Percentiles rank a stretch among this genome's conserved stretches.
phyloP scores from a whole-genome alignment of 1,284 basidiomycete species.

The Microbotryum scabiosae region DNA sequence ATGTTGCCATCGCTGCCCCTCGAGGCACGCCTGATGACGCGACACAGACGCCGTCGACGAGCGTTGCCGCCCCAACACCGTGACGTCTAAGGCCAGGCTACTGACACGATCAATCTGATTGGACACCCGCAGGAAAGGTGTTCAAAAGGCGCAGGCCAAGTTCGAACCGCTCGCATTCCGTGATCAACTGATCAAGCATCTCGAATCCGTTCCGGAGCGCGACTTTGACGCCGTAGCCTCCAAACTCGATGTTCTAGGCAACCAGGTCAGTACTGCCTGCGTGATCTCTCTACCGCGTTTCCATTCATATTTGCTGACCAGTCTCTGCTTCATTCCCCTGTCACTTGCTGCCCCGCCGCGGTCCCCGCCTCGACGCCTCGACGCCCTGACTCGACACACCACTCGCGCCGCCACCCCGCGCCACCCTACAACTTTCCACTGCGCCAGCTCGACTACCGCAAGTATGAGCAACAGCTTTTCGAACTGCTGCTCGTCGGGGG shows the following conservation, averaged over 20 bases:
- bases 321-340: too few relatives aligned
- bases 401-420: neutral
- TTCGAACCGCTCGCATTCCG: conserved; percentile 71
- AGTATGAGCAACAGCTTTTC: conserved; percentile 92
- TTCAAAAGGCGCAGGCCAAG: conserved; percentile 47
- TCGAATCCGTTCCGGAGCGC: conserved; percentile 67
- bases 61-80: neutral
- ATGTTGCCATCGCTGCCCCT: neutral
- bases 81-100: too few relatives aligned
- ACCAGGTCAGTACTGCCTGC: conserved; percentile 19
- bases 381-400: neutral
- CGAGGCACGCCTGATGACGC: neutral
- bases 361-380: neutral
- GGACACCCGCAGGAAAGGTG: conserved; percentile 35
- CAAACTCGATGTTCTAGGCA: conserved; percentile 53
- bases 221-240: conserved; percentile 75
- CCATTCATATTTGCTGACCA: too few relatives aligned
- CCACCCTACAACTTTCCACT: neutral
- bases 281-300: neutral
- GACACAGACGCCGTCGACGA: neutral
- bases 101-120: too few relatives aligned
- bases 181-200: conserved; percentile 87
- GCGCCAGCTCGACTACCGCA: conserved; percentile 75
- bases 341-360: too few relatives aligned
- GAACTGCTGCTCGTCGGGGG: conserved; percentile 90